Evolutionary conservation across 2,329 filamentous ascomycete species (phyloP), one percentile per base, ranked within the genome.

Genomic region (Penicillium digitatum): DNA sequence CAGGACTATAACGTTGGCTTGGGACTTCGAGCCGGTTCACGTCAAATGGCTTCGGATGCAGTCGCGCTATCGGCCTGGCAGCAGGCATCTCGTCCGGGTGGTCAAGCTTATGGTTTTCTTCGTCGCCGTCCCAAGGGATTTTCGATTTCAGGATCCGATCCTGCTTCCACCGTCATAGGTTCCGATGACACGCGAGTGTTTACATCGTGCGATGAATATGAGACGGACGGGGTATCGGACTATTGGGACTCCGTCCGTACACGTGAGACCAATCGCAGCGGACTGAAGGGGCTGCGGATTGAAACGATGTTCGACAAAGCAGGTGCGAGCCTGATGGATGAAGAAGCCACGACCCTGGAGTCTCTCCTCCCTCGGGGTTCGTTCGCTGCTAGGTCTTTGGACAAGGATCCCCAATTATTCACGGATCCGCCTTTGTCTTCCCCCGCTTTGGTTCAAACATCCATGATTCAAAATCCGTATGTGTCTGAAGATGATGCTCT

Each of bases 171-270:
- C 49, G 74, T 82, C 39, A 76, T 83, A 49, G 83, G 81, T 18
- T 86, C 84, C 27, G 84, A 87, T 64, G 84, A 86, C 62, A 79
- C 79, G 58, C 78, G 80, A 52, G 76, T 79, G 29, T 76, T 83
- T 59, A 79, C 79, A 38, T 84, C 81, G 22, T 76, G 79, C 29
- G 82, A 85, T 57, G 83, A 85, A 60, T 82, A 85, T 62, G 84
- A 84, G 57, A 79, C 79, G 45, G 84, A 86, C 62, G 77, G 82
- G 59, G 78, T 82, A 62, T 85, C 82, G 61, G 84, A 86, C 59
- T 84, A 80, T 24, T 86, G 82, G 71, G 84, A 86, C 69, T 86
- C 84, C 46, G 74, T 85, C 55, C 82, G 81, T 55, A 86, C 83
- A 10, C 77, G 81, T 62, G 79, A 79, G 48, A 83, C 82, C 16